phyloP scores from a whole-genome alignment of 2,329 filamentous ascomycete species.

The Colletotrichum sp. region DNA sequence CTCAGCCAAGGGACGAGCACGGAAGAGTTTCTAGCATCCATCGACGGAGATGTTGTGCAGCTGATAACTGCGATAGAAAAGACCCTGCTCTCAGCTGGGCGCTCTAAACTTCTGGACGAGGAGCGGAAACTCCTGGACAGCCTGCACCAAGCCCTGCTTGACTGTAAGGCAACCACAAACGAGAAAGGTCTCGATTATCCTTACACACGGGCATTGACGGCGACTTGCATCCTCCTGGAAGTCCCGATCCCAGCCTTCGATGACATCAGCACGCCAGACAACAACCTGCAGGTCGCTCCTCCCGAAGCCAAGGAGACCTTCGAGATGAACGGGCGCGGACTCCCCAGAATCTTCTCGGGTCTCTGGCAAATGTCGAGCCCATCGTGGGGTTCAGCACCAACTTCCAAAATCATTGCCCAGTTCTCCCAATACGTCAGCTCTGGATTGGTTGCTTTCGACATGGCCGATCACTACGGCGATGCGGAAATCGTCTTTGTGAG shows the following conservation, averaged over 20 bases:
- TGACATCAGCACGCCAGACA: background rate
- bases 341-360: conserved; percentile 34
- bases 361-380: conserved; percentile 37
- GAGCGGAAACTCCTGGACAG: conserved; percentile 4
- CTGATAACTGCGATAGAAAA: conserved; percentile 40
- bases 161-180: background rate
- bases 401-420: conserved; percentile 28
- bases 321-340: conserved; percentile 21
- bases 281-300: background rate
- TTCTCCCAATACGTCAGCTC: conserved; percentile 27
- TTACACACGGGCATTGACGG: background rate
- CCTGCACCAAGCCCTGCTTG: background rate
- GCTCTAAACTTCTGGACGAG: conserved; percentile 20
- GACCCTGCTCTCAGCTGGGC: conserved; percentile 24
- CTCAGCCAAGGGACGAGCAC: background rate
- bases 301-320: conserved; percentile 24
- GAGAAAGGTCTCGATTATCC: background rate
- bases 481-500: conserved; percentile 24
- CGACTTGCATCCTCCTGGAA: background rate
- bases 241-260: background rate
- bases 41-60: conserved; percentile 38
- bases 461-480: conserved; percentile 39
- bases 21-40: conserved; percentile 11
- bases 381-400: conserved; percentile 29
- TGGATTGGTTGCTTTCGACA: conserved; percentile 34